These are phyloP conservation scores for Evansstolkia leycettana DNA, from an alignment of 495 filamentous ascomycete genomes.

Conservation along the genomic window DNA sequence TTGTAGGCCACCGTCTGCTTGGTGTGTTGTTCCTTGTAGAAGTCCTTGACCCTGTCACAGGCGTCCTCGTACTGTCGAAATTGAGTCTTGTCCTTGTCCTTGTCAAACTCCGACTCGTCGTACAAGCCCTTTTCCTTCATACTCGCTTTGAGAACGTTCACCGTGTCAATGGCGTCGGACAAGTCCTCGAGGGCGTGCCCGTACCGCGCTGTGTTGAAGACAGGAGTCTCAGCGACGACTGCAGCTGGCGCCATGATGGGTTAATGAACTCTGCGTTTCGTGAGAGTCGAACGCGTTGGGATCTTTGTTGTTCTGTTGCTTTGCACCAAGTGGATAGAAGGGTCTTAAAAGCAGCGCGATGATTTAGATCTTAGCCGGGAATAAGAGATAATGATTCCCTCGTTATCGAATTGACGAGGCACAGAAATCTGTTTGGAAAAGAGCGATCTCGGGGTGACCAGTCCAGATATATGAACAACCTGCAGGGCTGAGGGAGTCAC, in stretches of 20 bases:
- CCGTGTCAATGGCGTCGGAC: constrained; percentile 67
- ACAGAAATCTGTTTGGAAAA: too few relatives aligned
- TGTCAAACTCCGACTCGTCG: constrained; percentile 54
- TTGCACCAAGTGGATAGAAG: too few relatives aligned
- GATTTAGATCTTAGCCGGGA: too few relatives aligned
- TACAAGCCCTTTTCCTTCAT: constrained; percentile 42
- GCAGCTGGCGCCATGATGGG: constrained; percentile 24
- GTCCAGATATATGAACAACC: too few relatives aligned
- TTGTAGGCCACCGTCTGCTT: constrained; percentile 83
- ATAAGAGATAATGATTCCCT: too few relatives aligned
- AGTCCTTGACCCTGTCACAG: constrained; percentile 67
- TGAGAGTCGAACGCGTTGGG: too few relatives aligned
- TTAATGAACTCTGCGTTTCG: too few relatives aligned
- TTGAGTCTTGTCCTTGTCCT: constrained; percentile 65
- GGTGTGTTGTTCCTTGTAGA: constrained; percentile 74
- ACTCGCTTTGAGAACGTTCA: constrained; percentile 63
- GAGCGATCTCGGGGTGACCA: too few relatives aligned
- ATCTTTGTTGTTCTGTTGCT: too few relatives aligned
- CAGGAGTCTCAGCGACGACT: constrained; percentile 10
- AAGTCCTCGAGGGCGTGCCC: constrained; percentile 66
- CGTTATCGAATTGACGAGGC: too few relatives aligned
- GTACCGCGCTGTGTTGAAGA: constrained; percentile 34
- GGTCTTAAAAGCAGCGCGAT: too few relatives aligned
- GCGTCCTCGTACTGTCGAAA: constrained; percentile 73
- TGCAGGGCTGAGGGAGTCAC: too few relatives aligned